Evolutionary conservation across 768 basidiomycete genomes (phyloP).

Genomic region (Pulveroboletus sp.): DNA sequence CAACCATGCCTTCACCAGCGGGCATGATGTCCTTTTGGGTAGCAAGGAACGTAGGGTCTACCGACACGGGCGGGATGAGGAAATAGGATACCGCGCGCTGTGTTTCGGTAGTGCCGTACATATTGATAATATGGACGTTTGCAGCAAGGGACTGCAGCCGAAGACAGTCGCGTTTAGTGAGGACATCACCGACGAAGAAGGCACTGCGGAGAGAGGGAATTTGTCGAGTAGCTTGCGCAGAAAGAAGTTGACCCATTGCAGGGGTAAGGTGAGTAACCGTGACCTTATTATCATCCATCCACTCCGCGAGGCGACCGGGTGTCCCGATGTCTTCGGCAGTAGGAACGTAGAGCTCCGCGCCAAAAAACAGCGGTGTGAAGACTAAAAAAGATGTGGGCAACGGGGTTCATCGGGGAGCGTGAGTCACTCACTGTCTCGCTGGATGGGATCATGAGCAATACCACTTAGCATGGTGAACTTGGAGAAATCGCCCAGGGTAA

Average conservation of each 20-base stretch:
- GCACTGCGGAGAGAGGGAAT: conserved; percentile 87
- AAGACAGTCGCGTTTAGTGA: conserved; percentile 96
- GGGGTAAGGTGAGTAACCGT: conserved; percentile 98
- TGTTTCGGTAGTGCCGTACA: conserved; percentile 99
- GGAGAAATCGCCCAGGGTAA: conserved; percentile 67
- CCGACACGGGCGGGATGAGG: conserved; percentile 78
- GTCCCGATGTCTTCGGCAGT: conserved; percentile 97
- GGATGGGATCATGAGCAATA: conserved; percentile 98
- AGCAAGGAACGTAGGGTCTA: conserved; percentile 86
- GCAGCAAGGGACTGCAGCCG: conserved; percentile 89
- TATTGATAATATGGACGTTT: conserved; percentile 95
- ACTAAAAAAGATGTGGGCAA: conserved; percentile 47
- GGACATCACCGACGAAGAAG: conserved; percentile 98
- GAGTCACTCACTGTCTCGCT: conserved; percentile 84
- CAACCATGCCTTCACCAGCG: conserved; percentile 95
- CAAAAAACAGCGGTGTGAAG: conserved; percentile 98
- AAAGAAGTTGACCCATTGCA: conserved; percentile 98
- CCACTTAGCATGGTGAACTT: conserved; percentile 99
- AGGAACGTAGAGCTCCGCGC: conserved; percentile 92
- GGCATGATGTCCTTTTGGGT: conserved; percentile 98
- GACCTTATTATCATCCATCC: conserved; percentile 92
- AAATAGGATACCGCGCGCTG: conserved; percentile 99
- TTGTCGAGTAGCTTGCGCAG: conserved; percentile 76
- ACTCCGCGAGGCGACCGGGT: conserved; percentile 93
- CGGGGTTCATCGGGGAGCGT: not conserved